Conservation (phyloP, 495 filamentous ascomycete genomes). For the Podospora pseudoanserina region DNA sequence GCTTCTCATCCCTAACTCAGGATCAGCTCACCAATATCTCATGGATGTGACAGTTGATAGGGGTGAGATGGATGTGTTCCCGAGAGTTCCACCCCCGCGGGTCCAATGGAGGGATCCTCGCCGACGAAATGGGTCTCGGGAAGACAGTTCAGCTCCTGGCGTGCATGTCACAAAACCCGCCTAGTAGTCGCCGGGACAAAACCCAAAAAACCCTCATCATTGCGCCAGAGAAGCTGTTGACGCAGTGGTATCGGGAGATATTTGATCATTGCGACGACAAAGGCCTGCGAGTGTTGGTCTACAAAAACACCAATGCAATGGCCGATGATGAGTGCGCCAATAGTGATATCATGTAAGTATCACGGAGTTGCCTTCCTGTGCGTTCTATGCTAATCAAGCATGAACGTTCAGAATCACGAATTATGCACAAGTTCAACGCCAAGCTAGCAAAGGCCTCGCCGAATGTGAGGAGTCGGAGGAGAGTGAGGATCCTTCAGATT, state of each 20-base stretch:
- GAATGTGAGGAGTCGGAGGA: slow-evolving; percentile 20
- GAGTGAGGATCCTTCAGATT: slow-evolving; percentile 19
- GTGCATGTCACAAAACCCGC: slow-evolving; percentile 48
- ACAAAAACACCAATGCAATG: neutral
- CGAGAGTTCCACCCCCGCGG: slow-evolving; percentile 43
- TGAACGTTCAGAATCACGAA: slow-evolving; percentile 37
- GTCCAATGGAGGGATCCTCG: slow-evolving; percentile 54
- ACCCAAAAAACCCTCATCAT: slow-evolving; percentile 44
- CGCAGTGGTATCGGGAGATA: slow-evolving; percentile 59
- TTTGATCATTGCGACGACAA: slow-evolving; percentile 15
- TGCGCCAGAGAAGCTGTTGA: slow-evolving; percentile 49
- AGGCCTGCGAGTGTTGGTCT: slow-evolving; percentile 20
- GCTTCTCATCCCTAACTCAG: neutral
- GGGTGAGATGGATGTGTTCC: slow-evolving; percentile 54
- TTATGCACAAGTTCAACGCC: slow-evolving; percentile 48
- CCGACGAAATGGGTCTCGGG: slow-evolving; percentile 63
- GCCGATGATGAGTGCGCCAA: slow-evolving; percentile 23
- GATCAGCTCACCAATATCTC: neutral
- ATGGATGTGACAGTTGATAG: slow-evolving; percentile 44
- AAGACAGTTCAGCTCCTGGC: slow-evolving; percentile 55
- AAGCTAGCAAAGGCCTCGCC: slow-evolving; percentile 13
- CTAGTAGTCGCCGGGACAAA: slow-evolving; percentile 15
- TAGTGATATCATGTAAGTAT: slow-evolving; percentile 18
- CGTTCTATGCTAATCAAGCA: neutral
- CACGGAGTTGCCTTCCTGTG: neutral